Evolutionary conservation across 148 eudicot species (phyloP).

Genomic region (Fallopia convolvulus): DNA sequence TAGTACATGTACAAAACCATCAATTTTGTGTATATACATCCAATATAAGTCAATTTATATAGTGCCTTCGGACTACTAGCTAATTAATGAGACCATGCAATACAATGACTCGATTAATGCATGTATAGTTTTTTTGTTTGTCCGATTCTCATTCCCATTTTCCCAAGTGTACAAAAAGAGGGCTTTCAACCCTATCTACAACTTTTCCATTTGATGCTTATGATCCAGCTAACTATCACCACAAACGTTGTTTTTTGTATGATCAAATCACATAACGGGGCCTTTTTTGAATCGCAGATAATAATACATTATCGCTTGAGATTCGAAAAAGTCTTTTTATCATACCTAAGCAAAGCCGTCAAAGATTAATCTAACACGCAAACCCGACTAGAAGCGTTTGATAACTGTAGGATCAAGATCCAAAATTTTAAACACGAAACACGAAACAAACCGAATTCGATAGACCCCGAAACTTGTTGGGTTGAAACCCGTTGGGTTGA

Average conservation of each 20-base stretch:
- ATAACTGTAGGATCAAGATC: too few species aligned
- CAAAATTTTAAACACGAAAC: too few species aligned
- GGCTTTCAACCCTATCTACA: neutral
- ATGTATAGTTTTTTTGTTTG: neutral
- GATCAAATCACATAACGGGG: too few species aligned
- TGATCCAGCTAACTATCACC: neutral
- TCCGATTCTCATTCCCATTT: neutral
- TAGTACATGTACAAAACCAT: neutral
- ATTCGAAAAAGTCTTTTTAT: too few species aligned
- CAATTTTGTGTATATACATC: neutral
- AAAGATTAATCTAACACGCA: too few species aligned
- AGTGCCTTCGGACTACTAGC: neutral
- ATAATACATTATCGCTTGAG: too few species aligned
- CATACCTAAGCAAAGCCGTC: too few species aligned
- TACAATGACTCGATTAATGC: neutral
- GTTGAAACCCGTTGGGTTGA: too few species aligned
- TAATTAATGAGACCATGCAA: neutral
- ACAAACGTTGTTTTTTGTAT: neutral
- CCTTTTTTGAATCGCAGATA: too few species aligned
- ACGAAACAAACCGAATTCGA: too few species aligned
- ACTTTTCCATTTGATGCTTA: neutral
- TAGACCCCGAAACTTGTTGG: too few species aligned
- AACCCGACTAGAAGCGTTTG: too few species aligned
- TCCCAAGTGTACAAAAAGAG: neutral
- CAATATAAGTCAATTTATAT: neutral